A percentile compares a stretch with the other conserved stretches of the same genome.
phyloP scores from a whole-genome alignment of 179 eudicot species.

The Dionaea muscipula region DNA sequence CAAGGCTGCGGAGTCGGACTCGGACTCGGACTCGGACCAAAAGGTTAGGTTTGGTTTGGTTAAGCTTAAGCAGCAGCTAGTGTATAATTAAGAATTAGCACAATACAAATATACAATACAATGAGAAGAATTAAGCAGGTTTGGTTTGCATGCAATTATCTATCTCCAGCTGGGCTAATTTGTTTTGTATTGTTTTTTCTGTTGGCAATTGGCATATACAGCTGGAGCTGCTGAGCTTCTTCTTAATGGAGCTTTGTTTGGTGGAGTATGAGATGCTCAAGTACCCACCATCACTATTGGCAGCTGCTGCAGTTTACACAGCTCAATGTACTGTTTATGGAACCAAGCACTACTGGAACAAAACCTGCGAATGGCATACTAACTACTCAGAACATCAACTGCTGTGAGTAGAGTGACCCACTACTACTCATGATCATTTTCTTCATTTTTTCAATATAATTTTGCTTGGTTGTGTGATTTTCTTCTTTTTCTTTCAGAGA shows the following conservation, averaged over 20 bases:
- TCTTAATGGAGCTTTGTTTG: constrained; percentile 34
- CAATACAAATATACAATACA: too few species aligned
- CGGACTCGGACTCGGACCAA: constrained; percentile 35
- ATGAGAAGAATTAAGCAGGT: too few species aligned
- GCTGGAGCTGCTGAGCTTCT: constrained; percentile 38
- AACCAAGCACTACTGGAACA: constrained; percentile 37
- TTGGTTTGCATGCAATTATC: too few species aligned
- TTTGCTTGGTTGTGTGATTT: too few species aligned
- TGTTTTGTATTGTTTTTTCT: background rate
- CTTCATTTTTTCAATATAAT: too few species aligned
- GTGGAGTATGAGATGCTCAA: constrained; percentile 53
- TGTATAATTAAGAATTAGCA: too few species aligned
- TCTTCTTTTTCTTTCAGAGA: constrained; percentile 16
- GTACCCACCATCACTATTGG: constrained; percentile 43
- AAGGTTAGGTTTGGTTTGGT: too few species aligned
- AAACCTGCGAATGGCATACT: constrained; percentile 39
- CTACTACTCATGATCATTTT: too few species aligned
- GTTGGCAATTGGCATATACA: too few species aligned
- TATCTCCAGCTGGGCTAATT: background rate
- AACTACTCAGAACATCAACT: constrained; percentile 31
- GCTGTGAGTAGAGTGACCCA: constrained; percentile 29
- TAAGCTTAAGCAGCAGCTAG: too few species aligned
- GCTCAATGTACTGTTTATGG: constrained; percentile 46
- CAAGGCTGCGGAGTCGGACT: constrained; percentile 46
- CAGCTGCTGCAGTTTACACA: constrained; percentile 50